These are phyloP conservation scores for Ganoderma lingzhi DNA, from an alignment of 1,284 basidiomycete genomes.

Conservation along the genomic window DNA sequence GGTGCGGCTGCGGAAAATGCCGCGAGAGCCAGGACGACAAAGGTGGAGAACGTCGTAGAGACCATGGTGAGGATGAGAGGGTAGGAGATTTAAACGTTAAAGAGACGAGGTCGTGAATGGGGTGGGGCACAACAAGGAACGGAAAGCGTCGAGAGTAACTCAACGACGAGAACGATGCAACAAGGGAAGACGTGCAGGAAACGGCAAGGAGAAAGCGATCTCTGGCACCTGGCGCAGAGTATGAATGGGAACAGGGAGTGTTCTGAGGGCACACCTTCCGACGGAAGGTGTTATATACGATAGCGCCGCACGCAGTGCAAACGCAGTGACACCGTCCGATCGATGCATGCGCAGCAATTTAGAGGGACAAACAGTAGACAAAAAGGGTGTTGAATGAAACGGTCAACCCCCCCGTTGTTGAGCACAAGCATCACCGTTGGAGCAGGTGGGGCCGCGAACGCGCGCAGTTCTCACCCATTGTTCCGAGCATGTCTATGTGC, in stretches of 20 bases:
- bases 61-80: constrained; percentile 22
- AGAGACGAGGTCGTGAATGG: constrained; percentile 4
- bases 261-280: constrained; percentile 12
- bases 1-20: constrained; percentile 30
- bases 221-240: constrained; percentile 29
- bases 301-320: not conserved
- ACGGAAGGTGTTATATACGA: constrained; percentile 1
- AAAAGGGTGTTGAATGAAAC: constrained; percentile 12
- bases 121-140: constrained; percentile 9
- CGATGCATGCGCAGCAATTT: not conserved
- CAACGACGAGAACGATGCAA: constrained; percentile 17
- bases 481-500: constrained; percentile 4
- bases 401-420: constrained; percentile 29
- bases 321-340: not conserved
- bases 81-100: not conserved
- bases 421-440: constrained; percentile 29
- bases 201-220: constrained; percentile 14
- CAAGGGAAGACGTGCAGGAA: not conserved
- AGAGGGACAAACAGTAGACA: not conserved
- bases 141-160: constrained; percentile 18
- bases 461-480: constrained; percentile 7
- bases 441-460: constrained; percentile 27
- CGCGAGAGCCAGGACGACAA: constrained; percentile 29
- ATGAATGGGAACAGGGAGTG: constrained; percentile 7
- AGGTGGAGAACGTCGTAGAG: constrained; percentile 26